A percentile compares a stretch with the other conserved stretches of the same genome.
Evolutionary conservation across 129 eudicot genomes (phyloP).

Genomic region (Saussurea involucrata): DNA sequence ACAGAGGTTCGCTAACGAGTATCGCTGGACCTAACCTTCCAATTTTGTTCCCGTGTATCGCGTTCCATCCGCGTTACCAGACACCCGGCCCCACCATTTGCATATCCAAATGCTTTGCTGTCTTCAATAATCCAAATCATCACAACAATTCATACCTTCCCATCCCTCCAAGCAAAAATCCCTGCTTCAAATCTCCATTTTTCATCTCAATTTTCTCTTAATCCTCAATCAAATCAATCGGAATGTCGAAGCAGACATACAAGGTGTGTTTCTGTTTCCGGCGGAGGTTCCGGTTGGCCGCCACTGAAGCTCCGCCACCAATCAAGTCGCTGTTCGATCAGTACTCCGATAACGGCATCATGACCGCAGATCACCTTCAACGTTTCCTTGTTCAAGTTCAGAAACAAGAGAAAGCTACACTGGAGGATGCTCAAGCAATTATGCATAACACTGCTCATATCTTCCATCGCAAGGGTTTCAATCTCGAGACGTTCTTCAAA

Average conservation of each 20-base stretch:
- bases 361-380: conserved; percentile 50
- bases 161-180: conserved; percentile 5
- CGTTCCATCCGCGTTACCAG: conserved; percentile 16
- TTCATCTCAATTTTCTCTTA: not conserved
- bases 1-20: not conserved
- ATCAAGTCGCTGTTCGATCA: conserved; percentile 48
- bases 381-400: conserved; percentile 68
- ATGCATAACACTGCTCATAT: conserved; percentile 42
- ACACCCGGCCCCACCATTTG: not conserved
- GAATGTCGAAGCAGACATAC: conserved; percentile 60
- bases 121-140: conserved; percentile 6
- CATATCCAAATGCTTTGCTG: conserved; percentile 5
- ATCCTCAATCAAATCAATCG: not conserved
- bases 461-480: conserved; percentile 60
- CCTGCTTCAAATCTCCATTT: conserved; percentile 9
- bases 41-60: not conserved
- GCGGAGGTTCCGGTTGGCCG: conserved; percentile 65
- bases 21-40: not conserved
- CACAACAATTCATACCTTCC: conserved; percentile 13
- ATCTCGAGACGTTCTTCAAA: conserved; percentile 71
- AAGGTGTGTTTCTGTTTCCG: conserved; percentile 80
- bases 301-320: conserved; percentile 69
- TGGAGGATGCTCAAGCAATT: conserved; percentile 65
- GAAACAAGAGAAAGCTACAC: conserved; percentile 46
- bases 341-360: conserved; percentile 67